Conservation (phyloP, 2,329 filamentous ascomycete genomes). For the Fusarium devonianum region DNA sequence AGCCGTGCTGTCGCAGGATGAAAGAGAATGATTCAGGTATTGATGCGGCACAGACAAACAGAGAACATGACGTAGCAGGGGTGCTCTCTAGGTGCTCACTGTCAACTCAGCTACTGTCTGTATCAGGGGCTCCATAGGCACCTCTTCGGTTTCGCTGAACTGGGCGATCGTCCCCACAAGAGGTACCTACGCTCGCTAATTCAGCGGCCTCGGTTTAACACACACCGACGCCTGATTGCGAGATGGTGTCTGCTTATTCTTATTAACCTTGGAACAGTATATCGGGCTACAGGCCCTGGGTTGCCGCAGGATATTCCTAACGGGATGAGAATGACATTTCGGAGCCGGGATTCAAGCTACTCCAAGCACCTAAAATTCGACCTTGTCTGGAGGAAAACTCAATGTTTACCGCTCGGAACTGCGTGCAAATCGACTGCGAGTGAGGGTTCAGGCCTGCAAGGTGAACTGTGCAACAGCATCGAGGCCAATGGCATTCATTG, state of each 20-base stretch:
- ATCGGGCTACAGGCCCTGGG: constrained; percentile 1
- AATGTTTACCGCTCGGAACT: too few species aligned
- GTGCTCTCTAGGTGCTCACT: constrained; percentile 27
- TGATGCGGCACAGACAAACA: constrained; percentile 21
- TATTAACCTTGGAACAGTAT: too few species aligned
- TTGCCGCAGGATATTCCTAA: constrained; percentile 11
- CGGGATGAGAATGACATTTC: constrained; percentile 17
- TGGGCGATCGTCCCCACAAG: constrained; percentile 16
- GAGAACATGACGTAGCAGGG: constrained; percentile 26
- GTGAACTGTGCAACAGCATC: too few species aligned
- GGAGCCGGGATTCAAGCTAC: constrained; percentile 16
- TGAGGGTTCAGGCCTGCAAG: not conserved
- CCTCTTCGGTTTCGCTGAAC: constrained; percentile 33
- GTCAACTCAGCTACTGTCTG: constrained; percentile 2
- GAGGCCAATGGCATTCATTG: constrained; percentile 1
- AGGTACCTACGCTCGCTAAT: constrained; percentile 19
- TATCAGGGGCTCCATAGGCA: constrained; percentile 28
- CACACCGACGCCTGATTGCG: constrained; percentile 37
- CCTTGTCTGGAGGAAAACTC: constrained; percentile 14
- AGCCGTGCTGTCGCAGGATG: not conserved
- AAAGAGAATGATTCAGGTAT: constrained; percentile 15
- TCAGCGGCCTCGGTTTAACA: constrained; percentile 25
- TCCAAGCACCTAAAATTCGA: constrained; percentile 19
- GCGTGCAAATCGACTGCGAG: not conserved
- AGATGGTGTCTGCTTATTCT: constrained; percentile 1